These are phyloP conservation scores for Viola pubescens DNA, from an alignment of 441 rosid genomes.

Conservation along the genomic window DNA sequence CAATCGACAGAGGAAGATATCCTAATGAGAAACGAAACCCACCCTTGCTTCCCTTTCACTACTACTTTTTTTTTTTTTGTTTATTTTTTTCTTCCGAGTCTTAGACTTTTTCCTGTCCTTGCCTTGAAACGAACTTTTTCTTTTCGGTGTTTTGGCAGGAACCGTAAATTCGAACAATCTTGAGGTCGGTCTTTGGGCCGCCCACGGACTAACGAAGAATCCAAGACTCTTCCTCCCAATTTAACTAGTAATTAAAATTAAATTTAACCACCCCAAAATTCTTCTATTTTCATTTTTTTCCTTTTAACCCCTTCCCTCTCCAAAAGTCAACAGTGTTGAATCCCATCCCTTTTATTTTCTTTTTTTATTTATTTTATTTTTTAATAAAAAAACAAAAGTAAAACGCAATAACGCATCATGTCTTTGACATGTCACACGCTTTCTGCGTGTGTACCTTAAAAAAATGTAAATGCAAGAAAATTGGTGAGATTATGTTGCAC, in stretches of 20 bases:
- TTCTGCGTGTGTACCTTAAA: too few relatives aligned
- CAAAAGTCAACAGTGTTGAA: not conserved
- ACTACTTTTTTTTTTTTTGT: constrained; percentile 4
- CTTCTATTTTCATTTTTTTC: not conserved
- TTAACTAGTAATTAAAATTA: not conserved
- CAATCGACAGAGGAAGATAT: too few relatives aligned
- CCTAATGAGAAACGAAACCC: too few relatives aligned
- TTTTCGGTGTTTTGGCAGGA: constrained; percentile 35
- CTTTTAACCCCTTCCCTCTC: not conserved
- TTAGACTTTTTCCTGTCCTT: constrained; percentile 15
- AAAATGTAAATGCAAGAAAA: too few relatives aligned
- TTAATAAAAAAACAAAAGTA: not conserved
- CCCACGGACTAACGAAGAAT: constrained; percentile 46
- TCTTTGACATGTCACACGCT: too few relatives aligned
- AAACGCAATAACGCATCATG: too few relatives aligned
- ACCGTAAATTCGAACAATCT: constrained; percentile 34
- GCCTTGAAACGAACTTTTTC: constrained; percentile 23
- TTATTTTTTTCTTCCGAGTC: constrained; percentile 12
- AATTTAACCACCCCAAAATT: not conserved
- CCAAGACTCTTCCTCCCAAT: constrained; percentile 35
- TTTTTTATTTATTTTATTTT: too few relatives aligned
- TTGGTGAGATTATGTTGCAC: too few relatives aligned
- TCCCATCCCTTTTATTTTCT: too few relatives aligned
- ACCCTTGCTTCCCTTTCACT: not conserved
- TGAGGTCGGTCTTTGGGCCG: constrained; percentile 19